These are phyloP conservation scores for Cercophora sp. DNA, from an alignment of 495 filamentous ascomycete species.

Conservation along the genomic window DNA sequence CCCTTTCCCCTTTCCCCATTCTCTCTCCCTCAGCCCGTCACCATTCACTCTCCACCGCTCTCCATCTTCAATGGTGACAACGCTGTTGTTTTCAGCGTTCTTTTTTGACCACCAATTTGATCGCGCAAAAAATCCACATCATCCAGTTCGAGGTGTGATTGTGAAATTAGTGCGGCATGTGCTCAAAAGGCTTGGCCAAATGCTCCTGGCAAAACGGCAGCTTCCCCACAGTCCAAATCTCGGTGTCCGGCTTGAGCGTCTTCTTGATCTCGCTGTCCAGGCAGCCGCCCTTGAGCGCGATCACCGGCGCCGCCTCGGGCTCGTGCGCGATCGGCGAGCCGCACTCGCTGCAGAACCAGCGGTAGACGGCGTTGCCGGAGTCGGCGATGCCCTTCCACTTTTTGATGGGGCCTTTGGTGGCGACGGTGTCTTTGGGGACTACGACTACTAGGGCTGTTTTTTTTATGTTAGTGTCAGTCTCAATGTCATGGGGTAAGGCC, in stretches of 20 bases:
- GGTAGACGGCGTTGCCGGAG: conserved; percentile 58
- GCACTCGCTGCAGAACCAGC: conserved; percentile 65
- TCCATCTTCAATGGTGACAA: too few relatives aligned
- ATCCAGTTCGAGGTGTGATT: too few relatives aligned
- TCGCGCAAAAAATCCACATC: too few relatives aligned
- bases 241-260: conserved; percentile 64
- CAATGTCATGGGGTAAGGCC: not conserved
- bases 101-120: too few relatives aligned
- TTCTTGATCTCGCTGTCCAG: conserved; percentile 62
- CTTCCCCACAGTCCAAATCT: conserved; percentile 67
- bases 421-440: conserved; percentile 59
- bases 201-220: conserved; percentile 65
- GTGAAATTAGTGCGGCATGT: conserved; percentile 59
- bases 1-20: too few relatives aligned
- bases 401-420: conserved; percentile 60
- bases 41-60: too few relatives aligned
- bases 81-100: too few relatives aligned
- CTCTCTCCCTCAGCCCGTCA: too few relatives aligned
- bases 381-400: conserved; percentile 52
- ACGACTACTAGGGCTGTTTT: conserved; percentile 58
- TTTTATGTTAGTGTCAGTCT: not conserved
- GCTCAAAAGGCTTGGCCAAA: conserved; percentile 54
- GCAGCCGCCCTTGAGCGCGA: conserved; percentile 64
- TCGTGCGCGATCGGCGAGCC: conserved; percentile 68
- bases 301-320: conserved; percentile 63